Base-by-base conservation (phyloP, 768 basidiomycete species). In the Tulasnella sp. region DNA sequence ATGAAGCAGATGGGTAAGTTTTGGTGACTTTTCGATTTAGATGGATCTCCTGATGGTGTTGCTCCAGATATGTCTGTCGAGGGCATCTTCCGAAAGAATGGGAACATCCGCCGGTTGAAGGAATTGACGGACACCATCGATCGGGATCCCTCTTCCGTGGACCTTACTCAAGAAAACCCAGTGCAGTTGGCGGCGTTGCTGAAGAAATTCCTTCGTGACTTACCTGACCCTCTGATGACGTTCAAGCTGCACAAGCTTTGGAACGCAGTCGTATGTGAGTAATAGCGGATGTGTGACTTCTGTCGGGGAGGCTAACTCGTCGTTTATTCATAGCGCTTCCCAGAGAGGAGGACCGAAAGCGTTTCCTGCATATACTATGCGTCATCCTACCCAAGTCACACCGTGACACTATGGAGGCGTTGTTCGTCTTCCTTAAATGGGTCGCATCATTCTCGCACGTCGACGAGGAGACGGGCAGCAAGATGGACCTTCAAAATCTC, bases 351-450 rank as follows among this genome's bases (percentile, higher is more conserved):
- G 91, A 98, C 46, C 82, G 91, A 43, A 79, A 77, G 63, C 83
- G 86, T 50, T 78, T 84, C 65, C 76, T 98, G 25, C 93, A 97
- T 68, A 76, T 94, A 62, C 74, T 92, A 14, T 84, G 84, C 39
- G 73, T 93, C 57, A 73, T 98, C 6, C 72, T 99, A 65, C 96
- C 96, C 32, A 91, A 90, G 71, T 79, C 81, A 60, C 89, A 99
- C 68, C 83, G 96, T 61, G 96, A 99, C 70, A 97, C 94, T 17
- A 82, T 96, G 80, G 96, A 99, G 70, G 89, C 96, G 49, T 73
- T 99, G 49, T 97, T 96, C 67, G 93, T 96, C 29, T 99, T 99
- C 74, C 77, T 99, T 63, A 96, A 97, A 71, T 99, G 96, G 96
- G 96, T 99, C 9, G 94, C 94, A 8, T 96, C 92, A 1, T 99